These are phyloP conservation scores for Eremochloa ophiuroides DNA, from an alignment of 176 grass and related monocot genomes.

Conservation along the genomic window DNA sequence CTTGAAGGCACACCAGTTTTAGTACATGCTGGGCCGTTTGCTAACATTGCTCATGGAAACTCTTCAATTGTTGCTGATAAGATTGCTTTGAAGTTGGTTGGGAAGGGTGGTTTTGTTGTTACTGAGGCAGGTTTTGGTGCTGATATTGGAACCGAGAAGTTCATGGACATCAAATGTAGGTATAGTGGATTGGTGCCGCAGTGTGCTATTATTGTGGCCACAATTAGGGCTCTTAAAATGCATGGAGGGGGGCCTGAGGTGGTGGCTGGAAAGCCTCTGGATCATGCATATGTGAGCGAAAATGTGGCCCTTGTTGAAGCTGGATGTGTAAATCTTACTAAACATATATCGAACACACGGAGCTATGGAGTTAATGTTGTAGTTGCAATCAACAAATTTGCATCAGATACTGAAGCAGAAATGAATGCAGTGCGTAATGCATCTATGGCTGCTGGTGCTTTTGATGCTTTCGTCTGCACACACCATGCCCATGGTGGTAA, in stretches of 20 bases:
- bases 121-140: conserved; percentile 98
- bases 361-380: conserved; percentile 86
- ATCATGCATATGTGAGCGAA: conserved; percentile 83
- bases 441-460: conserved; percentile 79
- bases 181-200: conserved; percentile 94
- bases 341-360: conserved; percentile 77
- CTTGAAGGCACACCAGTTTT: conserved; percentile 93
- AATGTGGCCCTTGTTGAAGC: conserved; percentile 88
- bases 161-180: conserved; percentile 98
- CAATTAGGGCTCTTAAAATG: conserved; percentile 98
- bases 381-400: conserved; percentile 93
- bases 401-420: conserved; percentile 85
- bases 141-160: conserved; percentile 98
- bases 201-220: conserved; percentile 93
- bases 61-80: conserved; percentile 98
- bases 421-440: conserved; percentile 64
- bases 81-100: conserved; percentile 92
- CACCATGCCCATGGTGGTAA: conserved; percentile 98
- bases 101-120: conserved; percentile 92
- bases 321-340: conserved; percentile 86
- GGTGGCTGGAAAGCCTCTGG: conserved; percentile 84
- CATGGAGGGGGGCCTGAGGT: conserved; percentile 91
- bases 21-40: conserved; percentile 97
- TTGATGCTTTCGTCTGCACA: conserved; percentile 79
- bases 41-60: conserved; percentile 99